Evolutionary conservation across 768 basidiomycete species (phyloP), one percentile per base, ranked within the genome.

Genomic region (Leccinum uliginosum): DNA sequence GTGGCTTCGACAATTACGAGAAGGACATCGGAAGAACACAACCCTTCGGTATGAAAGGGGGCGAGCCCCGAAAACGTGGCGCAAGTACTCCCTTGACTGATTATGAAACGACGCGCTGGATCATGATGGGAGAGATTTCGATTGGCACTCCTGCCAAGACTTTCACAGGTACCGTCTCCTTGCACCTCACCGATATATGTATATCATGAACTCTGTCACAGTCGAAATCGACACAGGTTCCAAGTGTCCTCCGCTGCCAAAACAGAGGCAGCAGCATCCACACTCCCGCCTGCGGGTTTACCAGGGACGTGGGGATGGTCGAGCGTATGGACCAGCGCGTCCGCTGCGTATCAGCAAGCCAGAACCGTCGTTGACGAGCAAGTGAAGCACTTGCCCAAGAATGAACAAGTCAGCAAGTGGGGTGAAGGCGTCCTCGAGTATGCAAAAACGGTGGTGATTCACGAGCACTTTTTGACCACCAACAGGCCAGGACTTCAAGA

Each of bases 291-390:
- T 21, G 49, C 59, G 9, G 21, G 58, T n/a, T 26, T 57, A 11
- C 23, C 62, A 26, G 78, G 77, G 40, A 72, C 76, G 5, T 91
- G 89, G 83, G 91, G 88, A 27, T 94, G 94, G 91, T 85, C 89
- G 2, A 86, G 76, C 24, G 89, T 93, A n/a, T 97, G 94, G 94
- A 86, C 77, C 6, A 87, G 83, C 44, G 94, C 94, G 32, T 88
- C 89, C 46, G 83, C 86, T 40, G 94, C 89, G 19, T 80, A 96
- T 48, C 88, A 93, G 67, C 91, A 94, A 67, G 94, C 95, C 5
- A 85, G 80, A 71, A 80, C 84, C 26, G 93, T 84, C 14, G 95
- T 97, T 2, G 95, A 98, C 63, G 95, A 96, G 67, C 91, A 92
- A 68, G 93, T 95, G 56, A 93, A 93, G 76, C 79, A 87, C 65